Evolutionary conservation across 2,329 filamentous ascomycete species (phyloP).

Genomic region (Fusarium coicis): DNA sequence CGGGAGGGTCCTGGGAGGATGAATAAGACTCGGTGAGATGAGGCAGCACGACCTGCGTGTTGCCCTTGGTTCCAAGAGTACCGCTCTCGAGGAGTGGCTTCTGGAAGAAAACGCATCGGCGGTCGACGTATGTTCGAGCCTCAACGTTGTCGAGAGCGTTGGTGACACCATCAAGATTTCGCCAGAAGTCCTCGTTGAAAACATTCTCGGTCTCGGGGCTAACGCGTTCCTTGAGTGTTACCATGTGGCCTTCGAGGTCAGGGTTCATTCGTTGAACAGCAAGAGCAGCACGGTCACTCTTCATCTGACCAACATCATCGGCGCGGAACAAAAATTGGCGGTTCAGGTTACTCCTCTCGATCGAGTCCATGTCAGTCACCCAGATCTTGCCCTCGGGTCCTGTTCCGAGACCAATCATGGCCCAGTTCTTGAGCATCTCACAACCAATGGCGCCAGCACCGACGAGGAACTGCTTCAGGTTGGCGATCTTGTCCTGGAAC

Average conservation of each 20-base stretch:
- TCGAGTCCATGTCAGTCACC: slow-evolving; percentile 98
- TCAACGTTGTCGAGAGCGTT: slow-evolving; percentile 98
- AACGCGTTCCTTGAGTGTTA: slow-evolving; percentile 87
- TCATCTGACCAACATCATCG: slow-evolving; percentile 93
- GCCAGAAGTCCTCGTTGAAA: slow-evolving; percentile 96
- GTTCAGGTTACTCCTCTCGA: slow-evolving; percentile 99
- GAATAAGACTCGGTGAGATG: slow-evolving; percentile 96
- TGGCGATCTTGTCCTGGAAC: slow-evolving; percentile 92
- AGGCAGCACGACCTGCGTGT: slow-evolving; percentile 95
- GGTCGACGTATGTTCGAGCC: slow-evolving; percentile 94
- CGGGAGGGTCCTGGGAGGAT: slow-evolving; percentile 91
- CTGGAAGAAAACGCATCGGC: slow-evolving; percentile 97
- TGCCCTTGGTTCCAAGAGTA: slow-evolving; percentile 98
- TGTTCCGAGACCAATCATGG: slow-evolving; percentile 94
- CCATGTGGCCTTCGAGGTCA: slow-evolving; percentile 86
- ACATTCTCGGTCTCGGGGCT: slow-evolving; percentile 91
- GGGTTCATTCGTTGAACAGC: slow-evolving; percentile 98
- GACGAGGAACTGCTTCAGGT: slow-evolving; percentile 92
- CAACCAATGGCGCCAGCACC: slow-evolving; percentile 97
- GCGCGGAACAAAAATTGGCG: slow-evolving; percentile 95
- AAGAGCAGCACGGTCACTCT: slow-evolving; percentile 91
- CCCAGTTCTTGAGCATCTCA: slow-evolving; percentile 99
- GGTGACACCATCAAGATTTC: slow-evolving; percentile 86
- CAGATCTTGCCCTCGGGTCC: slow-evolving; percentile 89
- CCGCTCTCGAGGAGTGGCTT: slow-evolving; percentile 97